A percentile compares a stretch with the other conserved stretches of the same genome.
These are phyloP conservation scores for Rhizopogon vulgaris DNA, from an alignment of 768 basidiomycete species.

Conservation along the genomic window DNA sequence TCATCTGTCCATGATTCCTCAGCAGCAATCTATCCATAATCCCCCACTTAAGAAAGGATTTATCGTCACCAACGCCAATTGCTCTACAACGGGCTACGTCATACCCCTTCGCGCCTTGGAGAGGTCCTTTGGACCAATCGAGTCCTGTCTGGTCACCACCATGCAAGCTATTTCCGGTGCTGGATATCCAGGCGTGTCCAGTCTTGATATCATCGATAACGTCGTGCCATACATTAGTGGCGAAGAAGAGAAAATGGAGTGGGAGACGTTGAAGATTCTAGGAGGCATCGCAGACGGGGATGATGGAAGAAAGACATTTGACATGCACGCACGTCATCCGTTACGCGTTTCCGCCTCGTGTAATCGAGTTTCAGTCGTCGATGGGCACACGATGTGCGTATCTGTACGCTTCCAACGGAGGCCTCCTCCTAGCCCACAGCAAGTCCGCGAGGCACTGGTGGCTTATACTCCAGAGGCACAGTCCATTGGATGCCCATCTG, in stretches of 20 bases:
- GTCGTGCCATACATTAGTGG: constrained; percentile 91
- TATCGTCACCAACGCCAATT: constrained; percentile 98
- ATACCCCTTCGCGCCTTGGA: constrained; percentile 91
- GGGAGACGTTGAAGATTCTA: constrained; percentile 97
- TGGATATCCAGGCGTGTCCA: constrained; percentile 92
- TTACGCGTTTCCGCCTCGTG: constrained; percentile 90
- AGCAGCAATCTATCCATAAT: constrained; percentile 67
- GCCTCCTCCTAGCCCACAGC: constrained; percentile 81
- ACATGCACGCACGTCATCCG: constrained; percentile 76
- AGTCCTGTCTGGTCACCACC: constrained; percentile 86
- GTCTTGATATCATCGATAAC: constrained; percentile 92
- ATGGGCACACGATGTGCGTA: constrained; percentile 90
- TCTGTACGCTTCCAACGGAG: constrained; percentile 76
- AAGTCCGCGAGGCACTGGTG: constrained; percentile 76
- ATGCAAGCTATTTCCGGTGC: constrained; percentile 97
- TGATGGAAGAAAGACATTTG: constrained; percentile 58
- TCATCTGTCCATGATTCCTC: constrained; percentile 78
- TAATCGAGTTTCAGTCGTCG: constrained; percentile 92
- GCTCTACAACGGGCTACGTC: constrained; percentile 90
- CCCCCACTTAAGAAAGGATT: constrained; percentile 77
- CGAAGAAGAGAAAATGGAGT: constrained; percentile 98
- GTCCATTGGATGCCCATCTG: constrained; percentile 71
- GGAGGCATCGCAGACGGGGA: constrained; percentile 67
- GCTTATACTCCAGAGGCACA: constrained; percentile 75
- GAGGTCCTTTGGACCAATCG: constrained; percentile 88